Base-by-base conservation (phyloP, 306 rosid genomes). In the Morella rubra region DNA sequence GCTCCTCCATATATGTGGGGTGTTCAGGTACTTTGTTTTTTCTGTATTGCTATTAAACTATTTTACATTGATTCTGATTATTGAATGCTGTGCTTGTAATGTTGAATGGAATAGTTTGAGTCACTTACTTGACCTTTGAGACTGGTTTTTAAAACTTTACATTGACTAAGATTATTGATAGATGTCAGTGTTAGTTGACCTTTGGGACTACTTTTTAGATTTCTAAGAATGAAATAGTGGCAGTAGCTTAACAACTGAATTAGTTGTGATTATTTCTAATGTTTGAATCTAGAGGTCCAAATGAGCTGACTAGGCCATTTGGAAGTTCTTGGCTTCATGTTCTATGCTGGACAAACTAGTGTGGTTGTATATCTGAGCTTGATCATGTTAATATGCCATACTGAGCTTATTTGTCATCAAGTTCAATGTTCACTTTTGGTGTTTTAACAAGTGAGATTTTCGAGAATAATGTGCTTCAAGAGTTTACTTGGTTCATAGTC, bases 1-100 rank as follows among this genome's bases (percentile, higher is more conserved):
- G 93, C 93, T 70, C 97, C 89, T 84, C 97, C 99, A 52, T 95
- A 95, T 84, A 88, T 95, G 97, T 92, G 99, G 99, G 99, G 99
- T 40, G 97, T 95, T 77, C 99, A 95, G 96, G 99, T 94, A 84
- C 37, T 32, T 32, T 74, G 51, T 73, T 44, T 41, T 19, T 22
- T 42, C 47, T 24, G n/a, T 24, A 59, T 65, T 50, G 73, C 11
- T 24, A 27, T 6, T 71, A 41, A 12, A 73, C 3, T 6, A 44
- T 51, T 20, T 44, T 20, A 32, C 73, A 15, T 37, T 8, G 16
- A 44, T 62, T 19, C 44, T 69, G 47, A 69, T 77, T 60, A 37
- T 19, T 41, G 72, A 79, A 59, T 54, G 73, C 44, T 69, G 45
- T 68, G 66, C 77, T 18, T 64, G 7, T 37, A 22, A 24, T 62